These are phyloP conservation scores for Globisporangium cederbergense DNA, from an alignment of 352 stramenopile species.

Conservation along the genomic window DNA sequence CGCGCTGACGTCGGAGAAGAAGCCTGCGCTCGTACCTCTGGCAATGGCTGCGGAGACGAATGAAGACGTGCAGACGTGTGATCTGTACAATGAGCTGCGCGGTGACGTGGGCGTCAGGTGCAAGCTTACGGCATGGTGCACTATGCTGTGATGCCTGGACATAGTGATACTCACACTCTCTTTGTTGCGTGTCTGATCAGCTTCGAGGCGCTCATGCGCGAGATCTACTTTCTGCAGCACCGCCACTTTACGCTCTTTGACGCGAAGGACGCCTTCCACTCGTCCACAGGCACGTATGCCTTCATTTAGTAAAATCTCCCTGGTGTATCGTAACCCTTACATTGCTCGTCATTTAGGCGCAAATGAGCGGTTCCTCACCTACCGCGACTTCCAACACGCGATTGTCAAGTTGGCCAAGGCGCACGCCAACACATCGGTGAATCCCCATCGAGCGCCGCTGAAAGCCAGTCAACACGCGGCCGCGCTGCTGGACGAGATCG, in stretches of 20 bases:
- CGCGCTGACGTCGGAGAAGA: neutral
- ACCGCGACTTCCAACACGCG: conserved; percentile 60
- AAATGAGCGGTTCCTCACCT: conserved; percentile 44
- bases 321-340: too few species aligned
- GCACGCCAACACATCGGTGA: neutral
- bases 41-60: conserved; percentile 17
- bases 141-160: neutral
- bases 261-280: conserved; percentile 55
- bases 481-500: conserved; percentile 35
- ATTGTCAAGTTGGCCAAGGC: conserved; percentile 34
- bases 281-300: conserved; percentile 34
- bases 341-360: conserved; percentile 18
- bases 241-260: conserved; percentile 62
- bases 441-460: neutral
- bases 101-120: conserved; percentile 52
- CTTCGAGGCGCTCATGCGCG: conserved; percentile 37
- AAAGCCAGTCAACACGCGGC: conserved; percentile 28
- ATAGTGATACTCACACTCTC: neutral
- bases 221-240: conserved; percentile 69
- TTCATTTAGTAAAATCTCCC: too few species aligned
- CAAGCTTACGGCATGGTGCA: neutral
- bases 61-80: conserved; percentile 37
- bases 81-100: conserved; percentile 51
- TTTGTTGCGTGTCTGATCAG: conserved; percentile 3
- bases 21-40: neutral